Percentiles rank a stretch among this genome's conserved stretches.
These are phyloP conservation scores for Thelephora terrestris DNA, from an alignment of 1,284 basidiomycete genomes.

Conservation along the genomic window DNA sequence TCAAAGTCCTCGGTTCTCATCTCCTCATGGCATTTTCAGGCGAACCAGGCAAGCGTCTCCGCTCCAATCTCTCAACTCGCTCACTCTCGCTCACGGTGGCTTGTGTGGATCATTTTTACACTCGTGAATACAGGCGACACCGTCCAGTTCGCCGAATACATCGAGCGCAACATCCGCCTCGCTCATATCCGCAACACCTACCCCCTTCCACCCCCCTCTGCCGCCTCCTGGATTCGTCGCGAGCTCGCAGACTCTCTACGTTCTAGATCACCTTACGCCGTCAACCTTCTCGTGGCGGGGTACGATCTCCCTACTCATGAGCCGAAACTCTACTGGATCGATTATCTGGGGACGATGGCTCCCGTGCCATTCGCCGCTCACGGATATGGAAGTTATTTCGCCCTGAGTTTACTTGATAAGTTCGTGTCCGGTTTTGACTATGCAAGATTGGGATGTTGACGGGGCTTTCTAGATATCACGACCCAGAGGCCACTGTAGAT, in stretches of 20 bases:
- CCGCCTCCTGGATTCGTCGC: slow-evolving; percentile 91
- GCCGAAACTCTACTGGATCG: slow-evolving; percentile 90
- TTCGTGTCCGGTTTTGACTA: slow-evolving; percentile 25
- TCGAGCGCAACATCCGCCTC: slow-evolving; percentile 91
- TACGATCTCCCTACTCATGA: slow-evolving; percentile 64
- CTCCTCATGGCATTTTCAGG: slow-evolving; percentile 94
- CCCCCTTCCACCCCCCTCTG: slow-evolving; percentile 81
- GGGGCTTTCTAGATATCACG: slow-evolving; percentile 55
- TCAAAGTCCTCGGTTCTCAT: slow-evolving; percentile 85
- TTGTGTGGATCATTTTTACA: no score
- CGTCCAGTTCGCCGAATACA: slow-evolving; percentile 91
- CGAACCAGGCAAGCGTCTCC: slow-evolving; percentile 65
- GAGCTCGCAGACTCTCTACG: slow-evolving; percentile 85
- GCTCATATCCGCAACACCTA: slow-evolving; percentile 94
- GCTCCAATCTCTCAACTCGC: slow-evolving; percentile 1
- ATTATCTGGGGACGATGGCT: slow-evolving; percentile 87
- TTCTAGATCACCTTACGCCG: slow-evolving; percentile 80
- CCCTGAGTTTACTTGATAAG: slow-evolving; percentile 86
- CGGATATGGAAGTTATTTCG: slow-evolving; percentile 92
- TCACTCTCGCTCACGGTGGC: background rate
- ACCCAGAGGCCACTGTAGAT: slow-evolving; percentile 73
- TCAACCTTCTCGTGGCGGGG: slow-evolving; percentile 90
- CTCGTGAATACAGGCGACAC: slow-evolving; percentile 78
- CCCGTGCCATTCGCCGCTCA: slow-evolving; percentile 92
- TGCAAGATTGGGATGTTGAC: slow-evolving; percentile 19